A percentile compares a stretch with the other conserved stretches of the same genome.
Evolutionary conservation across 257 asterid species (phyloP).

Genomic region (Jacaranda mimosifolia): DNA sequence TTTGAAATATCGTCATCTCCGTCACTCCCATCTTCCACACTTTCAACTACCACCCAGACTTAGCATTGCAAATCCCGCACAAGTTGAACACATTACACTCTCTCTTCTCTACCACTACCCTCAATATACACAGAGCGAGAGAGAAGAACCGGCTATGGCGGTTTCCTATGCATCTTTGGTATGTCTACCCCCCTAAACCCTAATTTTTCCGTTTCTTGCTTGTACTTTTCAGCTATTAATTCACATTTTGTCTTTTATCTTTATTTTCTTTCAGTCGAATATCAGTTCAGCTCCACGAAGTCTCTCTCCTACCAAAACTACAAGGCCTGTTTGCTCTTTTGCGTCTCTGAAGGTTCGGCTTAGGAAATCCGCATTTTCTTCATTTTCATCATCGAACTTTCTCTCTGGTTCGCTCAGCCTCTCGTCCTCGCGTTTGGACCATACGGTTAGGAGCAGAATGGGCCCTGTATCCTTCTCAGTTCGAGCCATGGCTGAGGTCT

Average conservation of each 20-base stretch:
- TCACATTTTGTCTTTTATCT: neutral
- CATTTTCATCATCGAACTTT: constrained; percentile 56
- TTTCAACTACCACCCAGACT: neutral
- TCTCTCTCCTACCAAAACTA: constrained; percentile 35
- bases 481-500: constrained; percentile 79
- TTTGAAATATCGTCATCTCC: constrained; percentile 58
- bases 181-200: constrained; percentile 36
- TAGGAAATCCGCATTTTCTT: constrained; percentile 44
- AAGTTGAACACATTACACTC: neutral
- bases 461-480: constrained; percentile 44
- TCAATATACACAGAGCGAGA: neutral
- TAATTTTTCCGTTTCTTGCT: constrained; percentile 17
- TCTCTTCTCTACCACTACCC: neutral
- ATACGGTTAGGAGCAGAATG: constrained; percentile 36
- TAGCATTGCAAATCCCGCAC: constrained; percentile 30
- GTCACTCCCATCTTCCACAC: constrained; percentile 34
- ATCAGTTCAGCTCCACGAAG: constrained; percentile 60
- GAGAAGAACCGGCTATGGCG: constrained; percentile 58
- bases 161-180: constrained; percentile 66
- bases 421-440: constrained; percentile 35
- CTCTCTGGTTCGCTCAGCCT: constrained; percentile 60
- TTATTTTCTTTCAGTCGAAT: constrained; percentile 57
- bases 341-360: constrained; percentile 43
- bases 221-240: constrained; percentile 1
- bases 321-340: constrained; percentile 42